Conservation (phyloP, 2,329 filamentous ascomycete species). For the Sarocladium oryzae region DNA sequence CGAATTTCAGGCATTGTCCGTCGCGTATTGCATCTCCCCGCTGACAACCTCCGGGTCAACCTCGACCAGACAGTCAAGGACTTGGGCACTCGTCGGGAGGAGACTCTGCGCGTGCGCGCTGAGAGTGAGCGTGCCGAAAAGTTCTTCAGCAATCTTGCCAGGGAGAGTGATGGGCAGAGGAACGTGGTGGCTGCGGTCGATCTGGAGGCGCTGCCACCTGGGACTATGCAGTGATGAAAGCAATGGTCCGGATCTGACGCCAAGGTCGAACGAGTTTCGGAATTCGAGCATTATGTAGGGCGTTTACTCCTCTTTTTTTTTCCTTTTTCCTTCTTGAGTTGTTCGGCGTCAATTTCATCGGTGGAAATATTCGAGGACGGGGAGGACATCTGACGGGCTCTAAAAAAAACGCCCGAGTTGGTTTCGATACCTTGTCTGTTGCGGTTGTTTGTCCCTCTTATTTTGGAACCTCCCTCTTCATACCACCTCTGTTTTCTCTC, state of each 20-base stretch:
- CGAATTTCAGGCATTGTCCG: slow-evolving; percentile 83
- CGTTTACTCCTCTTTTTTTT: background rate
- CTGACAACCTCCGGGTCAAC: slow-evolving; percentile 76
- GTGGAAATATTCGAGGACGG: too few relatives aligned
- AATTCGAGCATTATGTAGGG: slow-evolving; percentile 1
- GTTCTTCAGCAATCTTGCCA: slow-evolving; percentile 83
- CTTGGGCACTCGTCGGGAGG: slow-evolving; percentile 68
- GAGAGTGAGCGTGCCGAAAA: slow-evolving; percentile 85
- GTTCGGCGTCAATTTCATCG: background rate
- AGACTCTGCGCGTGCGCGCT: slow-evolving; percentile 71
- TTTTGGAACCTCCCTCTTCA: background rate
- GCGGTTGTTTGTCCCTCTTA: background rate
- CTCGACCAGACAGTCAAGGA: slow-evolving; percentile 83
- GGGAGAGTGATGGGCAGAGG: slow-evolving; percentile 51
- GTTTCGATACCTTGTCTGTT: background rate
- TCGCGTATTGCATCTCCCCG: slow-evolving; percentile 80
- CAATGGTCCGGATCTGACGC: background rate
- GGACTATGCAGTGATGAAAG: slow-evolving; percentile 10
- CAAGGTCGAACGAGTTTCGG: background rate
- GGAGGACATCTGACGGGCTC: too few relatives aligned
- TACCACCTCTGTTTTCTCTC: background rate
- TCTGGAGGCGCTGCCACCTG: slow-evolving; percentile 45
- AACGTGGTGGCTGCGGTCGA: slow-evolving; percentile 45
- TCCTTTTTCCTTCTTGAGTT: too few relatives aligned
- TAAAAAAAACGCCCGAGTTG: too few relatives aligned